These are phyloP conservation scores for Rhizoctonia solani DNA, from an alignment of 1,284 basidiomycete genomes.

Conservation along the genomic window DNA sequence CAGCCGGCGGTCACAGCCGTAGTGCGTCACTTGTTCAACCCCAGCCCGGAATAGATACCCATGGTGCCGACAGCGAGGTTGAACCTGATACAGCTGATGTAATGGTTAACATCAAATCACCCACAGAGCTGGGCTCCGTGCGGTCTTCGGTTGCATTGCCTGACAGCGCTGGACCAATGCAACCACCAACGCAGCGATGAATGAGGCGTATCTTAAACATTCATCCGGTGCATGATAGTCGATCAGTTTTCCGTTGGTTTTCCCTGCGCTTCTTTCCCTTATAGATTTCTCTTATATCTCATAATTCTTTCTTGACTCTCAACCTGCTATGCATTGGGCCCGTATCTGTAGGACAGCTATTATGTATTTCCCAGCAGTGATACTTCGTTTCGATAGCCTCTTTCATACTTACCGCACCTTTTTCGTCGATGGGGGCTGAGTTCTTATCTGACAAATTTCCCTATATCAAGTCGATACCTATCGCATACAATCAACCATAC, in stretches of 20 bases:
- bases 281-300: constrained; percentile 1
- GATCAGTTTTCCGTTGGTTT: not conserved
- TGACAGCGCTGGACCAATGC: constrained; percentile 19
- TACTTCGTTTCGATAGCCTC: constrained; percentile 1
- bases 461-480: no score
- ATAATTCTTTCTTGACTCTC: constrained; percentile 14
- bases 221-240: not conserved
- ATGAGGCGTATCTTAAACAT: no score
- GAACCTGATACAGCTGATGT: constrained; percentile 10
- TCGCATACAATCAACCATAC: no score
- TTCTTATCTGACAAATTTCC: no score
- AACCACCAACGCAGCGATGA: constrained; percentile 1
- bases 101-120: constrained; percentile 25
- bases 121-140: constrained; percentile 32
- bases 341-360: constrained; percentile 31
- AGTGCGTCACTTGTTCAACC: constrained; percentile 23
- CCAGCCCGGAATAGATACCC: constrained; percentile 2
- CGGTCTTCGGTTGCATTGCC: constrained; percentile 17
- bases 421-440: not conserved
- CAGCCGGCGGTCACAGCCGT: constrained; percentile 20
- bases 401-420: not conserved
- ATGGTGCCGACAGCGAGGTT: constrained; percentile 7
- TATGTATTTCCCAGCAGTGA: constrained; percentile 6
- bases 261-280: not conserved
- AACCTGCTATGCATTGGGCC: constrained; percentile 10